Conservation (phyloP, 768 basidiomycete genomes). For the Hypsizygus marmoreus region DNA sequence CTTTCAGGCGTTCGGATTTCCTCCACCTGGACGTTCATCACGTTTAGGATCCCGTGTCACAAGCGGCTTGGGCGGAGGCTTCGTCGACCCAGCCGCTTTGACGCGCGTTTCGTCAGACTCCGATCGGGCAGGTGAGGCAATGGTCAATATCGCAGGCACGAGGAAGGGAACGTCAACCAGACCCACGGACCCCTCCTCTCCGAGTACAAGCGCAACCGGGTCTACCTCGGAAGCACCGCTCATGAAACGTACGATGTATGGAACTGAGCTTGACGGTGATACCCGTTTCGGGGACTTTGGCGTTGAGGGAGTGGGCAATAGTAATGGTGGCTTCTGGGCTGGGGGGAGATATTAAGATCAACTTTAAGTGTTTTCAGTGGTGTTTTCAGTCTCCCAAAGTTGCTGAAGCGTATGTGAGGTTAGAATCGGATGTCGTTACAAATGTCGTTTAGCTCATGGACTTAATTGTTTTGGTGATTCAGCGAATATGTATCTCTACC, state of each 20-base stretch:
- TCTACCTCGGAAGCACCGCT: conserved; percentile 35
- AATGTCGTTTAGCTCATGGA: too few species aligned
- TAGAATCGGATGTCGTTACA: too few species aligned
- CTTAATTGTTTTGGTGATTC: too few species aligned
- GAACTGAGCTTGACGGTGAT: conserved; percentile 79
- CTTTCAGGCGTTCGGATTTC: conserved; percentile 48
- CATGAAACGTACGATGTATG: conserved; percentile 77
- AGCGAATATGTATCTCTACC: too few species aligned
- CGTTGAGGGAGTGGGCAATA: conserved; percentile 72
- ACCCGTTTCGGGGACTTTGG: conserved; percentile 88
- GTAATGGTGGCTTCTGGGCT: conserved; percentile 55
- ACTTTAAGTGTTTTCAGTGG: neutral
- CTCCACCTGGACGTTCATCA: conserved; percentile 40
- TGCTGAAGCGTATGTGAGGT: too few species aligned
- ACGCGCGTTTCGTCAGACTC: conserved; percentile 27
- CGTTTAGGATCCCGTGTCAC: conserved; percentile 38
- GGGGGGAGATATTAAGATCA: conserved; percentile 44
- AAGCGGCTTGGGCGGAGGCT: conserved; percentile 30
- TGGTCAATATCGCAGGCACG: conserved; percentile 46
- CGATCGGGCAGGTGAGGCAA: conserved; percentile 24
- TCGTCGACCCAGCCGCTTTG: conserved; percentile 43
- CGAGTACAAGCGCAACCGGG: conserved; percentile 22
- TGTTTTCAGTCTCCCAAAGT: conserved; percentile 2
- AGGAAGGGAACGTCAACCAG: conserved; percentile 46
- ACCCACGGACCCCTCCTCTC: conserved; percentile 32